Evolutionary conservation across 2,329 filamentous ascomycete species (phyloP), one percentile per base, ranked within the genome.

Genomic region (Monosporascus sp.): DNA sequence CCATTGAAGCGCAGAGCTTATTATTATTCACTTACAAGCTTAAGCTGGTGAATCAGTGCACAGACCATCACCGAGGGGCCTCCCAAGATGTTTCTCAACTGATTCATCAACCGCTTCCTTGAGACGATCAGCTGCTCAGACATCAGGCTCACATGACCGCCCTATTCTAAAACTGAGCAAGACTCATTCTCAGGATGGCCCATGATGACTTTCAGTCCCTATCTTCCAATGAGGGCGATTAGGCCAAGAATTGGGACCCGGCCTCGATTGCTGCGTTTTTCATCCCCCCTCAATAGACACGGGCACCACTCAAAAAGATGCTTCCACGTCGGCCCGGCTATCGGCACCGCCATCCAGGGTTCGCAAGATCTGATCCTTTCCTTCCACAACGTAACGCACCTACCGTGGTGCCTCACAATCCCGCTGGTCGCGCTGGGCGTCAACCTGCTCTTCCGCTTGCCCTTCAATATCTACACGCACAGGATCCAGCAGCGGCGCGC

Each of bases 351-450:
- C 39, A 63, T 79, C 50, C 61, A 72, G 25, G 58, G 65, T 48
- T 69, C 76, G 3, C 73, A 78, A 34, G 65, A 74, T 49, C 60
- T 71, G 54, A 71, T 83, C 48, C 62, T 72, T 37, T 67, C 66
- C 46, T 50, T 77, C 9, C 80, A 84, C 60, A 52, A 54, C 24
- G 41, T 61, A 47, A 69, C 70, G 24, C 72, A 74, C 38, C 62
- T 77, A 1, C 79, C 80, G 1, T 84, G 81, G 81, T 81, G 71
- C 58, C 57, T 81, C 34, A 71, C 74, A 27, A 79, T 84, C 47
- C 79, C 81, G 5, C 68, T 79, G n/a, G 67, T 79, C 15, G 77
- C 78, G 6, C 55, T 81, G 2, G 63, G 68, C 46, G 65, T 81
- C 60, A 77, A 72, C 63, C 60, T 74, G 39, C 52, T 72, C 47